A percentile compares a stretch with the other conserved stretches of the same genome.
phyloP scores from a whole-genome alignment of 2,329 filamentous ascomycete genomes.

The Sporothrix brunneoviolacea region DNA sequence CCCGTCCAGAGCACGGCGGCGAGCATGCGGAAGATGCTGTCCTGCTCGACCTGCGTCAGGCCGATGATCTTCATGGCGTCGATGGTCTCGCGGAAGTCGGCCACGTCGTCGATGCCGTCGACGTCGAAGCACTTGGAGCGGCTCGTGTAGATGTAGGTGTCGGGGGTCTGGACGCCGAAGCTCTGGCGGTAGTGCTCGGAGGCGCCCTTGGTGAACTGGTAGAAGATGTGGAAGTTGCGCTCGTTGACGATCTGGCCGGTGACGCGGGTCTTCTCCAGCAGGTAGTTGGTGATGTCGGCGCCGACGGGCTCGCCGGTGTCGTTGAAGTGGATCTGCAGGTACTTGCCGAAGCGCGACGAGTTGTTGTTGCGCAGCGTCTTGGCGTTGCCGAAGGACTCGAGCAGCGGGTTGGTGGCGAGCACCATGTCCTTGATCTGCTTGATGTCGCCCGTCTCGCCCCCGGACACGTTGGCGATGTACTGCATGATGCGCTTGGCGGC shows the following conservation, averaged over 20 bases:
- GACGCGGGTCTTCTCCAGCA: constrained; percentile 91
- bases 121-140: constrained; percentile 93
- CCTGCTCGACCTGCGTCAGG: constrained; percentile 78
- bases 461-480: constrained; percentile 93
- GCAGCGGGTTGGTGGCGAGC: constrained; percentile 89
- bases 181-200: constrained; percentile 76
- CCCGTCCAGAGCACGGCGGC: constrained; percentile 89
- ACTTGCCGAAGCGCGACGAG: constrained; percentile 96
- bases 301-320: constrained; percentile 83
- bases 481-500: constrained; percentile 99
- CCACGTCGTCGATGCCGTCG: constrained; percentile 82
- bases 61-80: constrained; percentile 95
- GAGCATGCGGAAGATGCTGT: constrained; percentile 94
- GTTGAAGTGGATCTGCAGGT: constrained; percentile 96
- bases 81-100: constrained; percentile 83
- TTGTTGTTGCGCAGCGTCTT: constrained; percentile 99
- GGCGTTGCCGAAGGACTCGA: constrained; percentile 97
- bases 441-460: constrained; percentile 72
- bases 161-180: constrained; percentile 87
- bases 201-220: constrained; percentile 95
- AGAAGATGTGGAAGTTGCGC: constrained; percentile 98
- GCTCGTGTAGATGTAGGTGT: constrained; percentile 90
- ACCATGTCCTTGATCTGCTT: constrained; percentile 99
- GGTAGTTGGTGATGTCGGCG: constrained; percentile 96
- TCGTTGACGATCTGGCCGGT: constrained; percentile 93